These are phyloP conservation scores for Penicillium psychrosexuale DNA, from an alignment of 2,329 filamentous ascomycete genomes.

Conservation along the genomic window DNA sequence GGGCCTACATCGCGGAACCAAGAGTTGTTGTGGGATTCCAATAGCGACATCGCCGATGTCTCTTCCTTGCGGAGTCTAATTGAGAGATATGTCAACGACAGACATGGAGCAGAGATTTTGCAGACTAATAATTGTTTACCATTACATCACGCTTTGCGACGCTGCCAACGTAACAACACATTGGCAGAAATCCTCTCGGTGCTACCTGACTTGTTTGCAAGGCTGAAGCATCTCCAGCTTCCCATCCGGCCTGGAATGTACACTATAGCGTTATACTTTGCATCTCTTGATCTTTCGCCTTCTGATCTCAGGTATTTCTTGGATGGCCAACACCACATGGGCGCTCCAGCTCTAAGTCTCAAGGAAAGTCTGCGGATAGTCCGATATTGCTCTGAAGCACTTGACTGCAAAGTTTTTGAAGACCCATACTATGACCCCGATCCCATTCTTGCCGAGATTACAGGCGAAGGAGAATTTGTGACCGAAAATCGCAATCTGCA, in stretches of 20 bases:
- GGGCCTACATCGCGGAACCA: constrained; percentile 1
- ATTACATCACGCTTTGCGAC: constrained; percentile 22
- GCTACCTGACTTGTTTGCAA: constrained; percentile 31
- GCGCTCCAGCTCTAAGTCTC: neutral
- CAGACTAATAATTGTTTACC: constrained; percentile 4
- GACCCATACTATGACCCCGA: constrained; percentile 18
- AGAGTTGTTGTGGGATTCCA: neutral
- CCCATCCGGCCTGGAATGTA: constrained; percentile 12
- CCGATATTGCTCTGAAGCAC: constrained; percentile 18
- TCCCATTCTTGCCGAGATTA: constrained; percentile 23
- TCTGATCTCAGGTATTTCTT: constrained; percentile 30
- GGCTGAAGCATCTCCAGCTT: constrained; percentile 22
- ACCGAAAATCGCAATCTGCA: constrained; percentile 13
- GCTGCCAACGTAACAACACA: constrained; percentile 23
- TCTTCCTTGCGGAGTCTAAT: constrained; percentile 22
- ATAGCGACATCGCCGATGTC: constrained; percentile 1
- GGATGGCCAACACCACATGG: constrained; percentile 11
- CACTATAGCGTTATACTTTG: constrained; percentile 31
- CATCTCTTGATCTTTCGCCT: constrained; percentile 30
- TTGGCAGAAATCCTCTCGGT: constrained; percentile 32
- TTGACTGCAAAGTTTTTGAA: constrained; percentile 23
- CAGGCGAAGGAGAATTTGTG: constrained; percentile 15
- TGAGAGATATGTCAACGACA: constrained; percentile 24
- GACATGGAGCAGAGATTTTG: constrained; percentile 5
- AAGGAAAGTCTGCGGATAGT: constrained; percentile 21